Percentiles rank a stretch among this genome's conserved stretches.
phyloP scores from a whole-genome alignment of 208 protist species.

The Zelonia costaricensis region DNA sequence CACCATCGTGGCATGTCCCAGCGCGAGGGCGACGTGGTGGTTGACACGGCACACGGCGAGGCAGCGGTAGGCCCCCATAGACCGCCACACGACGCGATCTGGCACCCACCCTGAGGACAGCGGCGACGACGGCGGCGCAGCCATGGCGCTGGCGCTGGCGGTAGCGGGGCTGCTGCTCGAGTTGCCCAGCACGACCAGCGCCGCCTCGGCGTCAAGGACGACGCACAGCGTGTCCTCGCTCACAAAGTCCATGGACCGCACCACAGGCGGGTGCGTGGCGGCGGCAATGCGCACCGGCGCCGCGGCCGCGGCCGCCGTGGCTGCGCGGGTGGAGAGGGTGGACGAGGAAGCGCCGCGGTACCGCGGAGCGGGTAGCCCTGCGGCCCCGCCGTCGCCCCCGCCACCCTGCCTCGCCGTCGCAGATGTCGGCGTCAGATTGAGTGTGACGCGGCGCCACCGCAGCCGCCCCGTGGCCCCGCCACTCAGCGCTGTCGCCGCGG shows the following conservation, averaged over 20 bases:
- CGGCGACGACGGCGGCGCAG: neutral
- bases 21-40: constrained; percentile 61
- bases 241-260: constrained; percentile 40
- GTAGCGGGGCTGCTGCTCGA: neutral
- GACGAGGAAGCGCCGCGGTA: neutral
- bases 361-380: no score
- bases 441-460: constrained; percentile 19
- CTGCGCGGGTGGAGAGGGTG: neutral
- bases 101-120: no score
- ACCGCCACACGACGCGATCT: constrained; percentile 63
- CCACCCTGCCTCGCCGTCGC: no score
- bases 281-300: constrained; percentile 22
- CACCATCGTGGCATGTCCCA: constrained; percentile 50
- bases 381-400: no score
- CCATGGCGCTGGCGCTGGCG: neutral
- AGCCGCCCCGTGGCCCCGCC: constrained; percentile 21
- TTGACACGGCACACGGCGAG: constrained; percentile 70
- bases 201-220: constrained; percentile 37
- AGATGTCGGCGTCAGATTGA: constrained; percentile 6
- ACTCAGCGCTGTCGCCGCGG: neutral
- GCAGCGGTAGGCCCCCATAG: constrained; percentile 55
- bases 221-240: constrained; percentile 41
- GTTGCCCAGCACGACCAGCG: constrained; percentile 40
- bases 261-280: constrained; percentile 1
- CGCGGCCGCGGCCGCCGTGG: neutral